Evolutionary conservation across 2,329 filamentous ascomycete genomes (phyloP).

Genomic region (Alternaria atra): DNA sequence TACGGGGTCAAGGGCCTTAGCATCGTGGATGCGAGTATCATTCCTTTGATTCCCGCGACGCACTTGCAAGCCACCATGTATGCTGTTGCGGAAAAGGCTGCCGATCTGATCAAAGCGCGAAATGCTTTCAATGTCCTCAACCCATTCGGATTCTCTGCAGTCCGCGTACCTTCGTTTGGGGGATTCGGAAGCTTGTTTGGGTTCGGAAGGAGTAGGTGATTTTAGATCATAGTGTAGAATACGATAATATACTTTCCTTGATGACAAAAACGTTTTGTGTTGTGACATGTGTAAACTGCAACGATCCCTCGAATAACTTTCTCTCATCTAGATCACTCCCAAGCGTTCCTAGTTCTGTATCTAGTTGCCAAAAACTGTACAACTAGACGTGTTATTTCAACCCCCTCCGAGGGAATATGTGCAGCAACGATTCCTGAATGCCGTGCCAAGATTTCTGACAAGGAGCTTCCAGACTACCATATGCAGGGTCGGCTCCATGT

Average conservation of each 20-base stretch:
- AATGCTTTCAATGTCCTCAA: constrained; percentile 1
- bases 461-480: not conserved
- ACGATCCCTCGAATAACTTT: too few relatives aligned
- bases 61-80: constrained; percentile 45
- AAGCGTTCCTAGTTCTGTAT: too few relatives aligned
- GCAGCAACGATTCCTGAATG: not conserved
- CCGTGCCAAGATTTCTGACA: not conserved
- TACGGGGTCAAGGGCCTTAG: constrained; percentile 38
- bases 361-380: too few relatives aligned
- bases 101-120: constrained; percentile 41
- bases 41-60: constrained; percentile 40
- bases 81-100: constrained; percentile 44
- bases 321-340: too few relatives aligned
- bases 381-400: too few relatives aligned
- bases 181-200: not conserved
- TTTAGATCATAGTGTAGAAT: not conserved
- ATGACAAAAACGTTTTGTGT: too few relatives aligned
- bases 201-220: not conserved
- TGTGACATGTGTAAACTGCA: too few relatives aligned
- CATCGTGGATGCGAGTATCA: constrained; percentile 44
- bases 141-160: not conserved
- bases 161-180: not conserved
- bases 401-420: not conserved
- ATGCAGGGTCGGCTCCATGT: not conserved
- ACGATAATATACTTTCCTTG: not conserved